Percentiles rank a stretch among this genome's conserved stretches.
phyloP scores from a whole-genome alignment of 805 yeast genomes.

The Cyberlindnera galapagoensis region DNA sequence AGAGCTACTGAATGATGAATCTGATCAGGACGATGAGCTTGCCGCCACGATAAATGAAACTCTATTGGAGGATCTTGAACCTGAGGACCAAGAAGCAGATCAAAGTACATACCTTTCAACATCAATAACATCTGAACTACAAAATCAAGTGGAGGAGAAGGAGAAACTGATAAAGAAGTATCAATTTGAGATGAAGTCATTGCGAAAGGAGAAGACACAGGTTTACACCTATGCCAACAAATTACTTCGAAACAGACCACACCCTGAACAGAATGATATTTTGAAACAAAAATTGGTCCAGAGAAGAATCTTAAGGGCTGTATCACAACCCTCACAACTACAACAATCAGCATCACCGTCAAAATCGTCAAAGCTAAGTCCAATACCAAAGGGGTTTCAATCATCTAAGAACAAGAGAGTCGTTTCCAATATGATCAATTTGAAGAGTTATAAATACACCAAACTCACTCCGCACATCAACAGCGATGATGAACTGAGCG shows the following conservation, averaged over 20 bases:
- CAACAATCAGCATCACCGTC: background rate
- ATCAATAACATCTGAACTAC: slow-evolving; percentile 7
- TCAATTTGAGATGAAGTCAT: slow-evolving; percentile 17
- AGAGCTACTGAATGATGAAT: background rate
- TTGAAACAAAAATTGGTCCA: slow-evolving; percentile 21
- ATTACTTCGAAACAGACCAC: slow-evolving; percentile 15
- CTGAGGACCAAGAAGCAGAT: background rate
- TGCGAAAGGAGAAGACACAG: slow-evolving; percentile 21
- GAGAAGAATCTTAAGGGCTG: slow-evolving; percentile 21
- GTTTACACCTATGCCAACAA: slow-evolving; percentile 21
- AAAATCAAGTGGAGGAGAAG: slow-evolving; percentile 10
- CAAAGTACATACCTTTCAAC: slow-evolving; percentile 1
- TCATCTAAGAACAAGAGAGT: slow-evolving; percentile 11
- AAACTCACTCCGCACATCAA: slow-evolving; percentile 1
- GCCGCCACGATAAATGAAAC: slow-evolving; percentile 3
- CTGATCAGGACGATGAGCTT: slow-evolving; percentile 1
- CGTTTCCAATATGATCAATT: slow-evolving; percentile 11
- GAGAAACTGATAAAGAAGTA: slow-evolving; percentile 6
- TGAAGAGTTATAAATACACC: slow-evolving; percentile 10
- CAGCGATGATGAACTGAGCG: slow-evolving; percentile 8
- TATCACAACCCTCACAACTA: slow-evolving; percentile 7
- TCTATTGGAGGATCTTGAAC: slow-evolving; percentile 1
- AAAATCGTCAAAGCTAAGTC: no score
- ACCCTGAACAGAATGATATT: slow-evolving; percentile 16
- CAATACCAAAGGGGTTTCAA: no score